Evolutionary conservation across 2,329 filamentous ascomycete genomes (phyloP).

Genomic region (Corinectria fuckeliana): DNA sequence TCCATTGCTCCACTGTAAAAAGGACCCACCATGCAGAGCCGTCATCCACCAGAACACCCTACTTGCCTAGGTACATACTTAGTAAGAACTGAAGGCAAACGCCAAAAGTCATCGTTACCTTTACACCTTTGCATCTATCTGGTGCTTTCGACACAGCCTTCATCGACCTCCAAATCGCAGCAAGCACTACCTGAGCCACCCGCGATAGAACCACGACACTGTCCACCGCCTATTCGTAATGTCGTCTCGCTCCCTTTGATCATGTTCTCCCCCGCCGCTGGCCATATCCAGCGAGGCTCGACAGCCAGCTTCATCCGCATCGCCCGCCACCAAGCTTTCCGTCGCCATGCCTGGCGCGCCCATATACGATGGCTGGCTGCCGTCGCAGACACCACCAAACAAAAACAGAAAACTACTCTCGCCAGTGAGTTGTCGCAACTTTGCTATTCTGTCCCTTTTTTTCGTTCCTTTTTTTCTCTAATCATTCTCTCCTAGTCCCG

Average conservation of each 20-base stretch:
- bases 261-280: constrained; percentile 41
- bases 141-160: constrained; percentile 16
- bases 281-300: constrained; percentile 49
- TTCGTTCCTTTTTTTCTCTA: background rate
- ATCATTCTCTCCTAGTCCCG: constrained; percentile 45
- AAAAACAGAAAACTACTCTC: constrained; percentile 40
- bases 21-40: constrained; percentile 22
- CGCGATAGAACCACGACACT: constrained; percentile 1
- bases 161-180: constrained; percentile 6
- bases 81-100: no score
- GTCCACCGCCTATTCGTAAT: constrained; percentile 31
- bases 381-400: constrained; percentile 36
- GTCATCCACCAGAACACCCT: constrained; percentile 35
- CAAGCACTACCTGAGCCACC: constrained; percentile 18
- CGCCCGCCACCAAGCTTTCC: constrained; percentile 55
- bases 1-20: constrained; percentile 14
- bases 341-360: constrained; percentile 43
- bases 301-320: constrained; percentile 58
- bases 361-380: constrained; percentile 54
- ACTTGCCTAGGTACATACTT: no score
- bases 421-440: constrained; percentile 46
- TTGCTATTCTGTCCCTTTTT: background rate
- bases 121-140: background rate
- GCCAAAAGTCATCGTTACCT: constrained; percentile 28
- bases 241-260: constrained; percentile 34